These are phyloP conservation scores for Ilex paraguariensis DNA, from an alignment of 305 asterid species.

Conservation along the genomic window DNA sequence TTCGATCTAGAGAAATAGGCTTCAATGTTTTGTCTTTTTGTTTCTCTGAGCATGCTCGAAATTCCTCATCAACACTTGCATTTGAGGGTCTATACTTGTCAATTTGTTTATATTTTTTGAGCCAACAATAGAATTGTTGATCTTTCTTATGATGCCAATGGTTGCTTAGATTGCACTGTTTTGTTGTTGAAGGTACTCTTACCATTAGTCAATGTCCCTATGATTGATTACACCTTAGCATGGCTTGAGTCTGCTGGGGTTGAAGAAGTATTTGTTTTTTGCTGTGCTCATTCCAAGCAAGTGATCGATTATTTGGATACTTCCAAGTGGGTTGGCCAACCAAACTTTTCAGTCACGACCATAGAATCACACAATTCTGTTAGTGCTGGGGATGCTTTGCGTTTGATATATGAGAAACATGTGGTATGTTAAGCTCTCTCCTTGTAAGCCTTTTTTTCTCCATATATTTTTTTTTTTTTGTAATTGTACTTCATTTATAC, in stretches of 20 bases:
- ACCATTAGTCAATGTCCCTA: conserved; percentile 85
- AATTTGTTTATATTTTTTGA: too few relatives aligned
- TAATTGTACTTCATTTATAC: too few relatives aligned
- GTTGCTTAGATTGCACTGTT: not conserved
- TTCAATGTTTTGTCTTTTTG: not conserved
- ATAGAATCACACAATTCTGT: conserved; percentile 78
- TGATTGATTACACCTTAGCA: conserved; percentile 92
- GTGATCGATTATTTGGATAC: conserved; percentile 65
- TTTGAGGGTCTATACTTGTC: not conserved
- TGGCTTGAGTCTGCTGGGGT: conserved; percentile 99
- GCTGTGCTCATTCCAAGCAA: conserved; percentile 96
- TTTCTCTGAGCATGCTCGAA: too few relatives aligned
- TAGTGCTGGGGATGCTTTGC: conserved; percentile 94
- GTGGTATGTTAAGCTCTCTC: conserved; percentile 54
- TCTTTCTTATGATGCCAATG: not conserved
- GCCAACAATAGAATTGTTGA: not conserved
- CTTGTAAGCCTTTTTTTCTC: not conserved
- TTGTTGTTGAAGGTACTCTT: conserved; percentile 52
- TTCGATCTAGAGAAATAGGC: not conserved
- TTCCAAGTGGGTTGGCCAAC: conserved; percentile 70
- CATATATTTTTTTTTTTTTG: too few relatives aligned
- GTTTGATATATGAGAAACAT: conserved; percentile 69
- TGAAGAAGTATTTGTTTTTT: conserved; percentile 90
- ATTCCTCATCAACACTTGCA: not conserved
- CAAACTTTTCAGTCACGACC: conserved; percentile 62